These are phyloP conservation scores for Narthecium ossifragum DNA, from an alignment of 106 monocot species.

Conservation along the genomic window DNA sequence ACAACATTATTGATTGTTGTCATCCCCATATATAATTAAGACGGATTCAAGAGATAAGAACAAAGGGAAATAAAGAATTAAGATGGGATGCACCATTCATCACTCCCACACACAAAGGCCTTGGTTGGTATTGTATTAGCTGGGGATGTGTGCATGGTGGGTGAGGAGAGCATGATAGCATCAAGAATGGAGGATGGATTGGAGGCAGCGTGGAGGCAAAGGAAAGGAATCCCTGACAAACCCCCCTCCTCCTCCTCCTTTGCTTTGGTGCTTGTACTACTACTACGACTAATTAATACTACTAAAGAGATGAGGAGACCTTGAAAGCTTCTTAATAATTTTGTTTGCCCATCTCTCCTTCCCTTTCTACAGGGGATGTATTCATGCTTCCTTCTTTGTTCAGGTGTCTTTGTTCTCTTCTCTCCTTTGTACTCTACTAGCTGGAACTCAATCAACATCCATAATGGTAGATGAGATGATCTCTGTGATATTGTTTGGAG, in stretches of 20 bases:
- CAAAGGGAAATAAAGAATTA: background rate
- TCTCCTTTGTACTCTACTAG: too few species aligned
- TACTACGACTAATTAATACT: background rate
- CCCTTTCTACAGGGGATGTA: too few species aligned
- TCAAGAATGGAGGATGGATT: too few species aligned
- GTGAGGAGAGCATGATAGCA: conserved; percentile 8
- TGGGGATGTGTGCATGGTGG: conserved; percentile 1
- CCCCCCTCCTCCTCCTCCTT: background rate
- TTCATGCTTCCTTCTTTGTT: background rate
- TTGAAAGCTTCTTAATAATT: conserved; percentile 9
- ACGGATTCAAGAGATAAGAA: background rate
- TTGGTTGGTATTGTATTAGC: background rate
- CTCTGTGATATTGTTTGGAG: too few species aligned
- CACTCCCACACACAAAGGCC: background rate
- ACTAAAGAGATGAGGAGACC: background rate
- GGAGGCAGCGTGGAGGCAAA: conserved; percentile 15
- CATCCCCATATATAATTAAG: background rate
- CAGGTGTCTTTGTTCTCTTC: background rate
- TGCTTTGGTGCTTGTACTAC: conserved; percentile 9
- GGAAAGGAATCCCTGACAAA: conserved; percentile 12
- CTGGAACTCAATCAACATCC: too few species aligned
- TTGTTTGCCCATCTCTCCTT: background rate
- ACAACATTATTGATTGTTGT: background rate
- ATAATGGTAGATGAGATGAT: too few species aligned
- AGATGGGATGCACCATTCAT: background rate